These are phyloP conservation scores for Dioscorea alata DNA, from an alignment of 106 monocot species.

Conservation along the genomic window DNA sequence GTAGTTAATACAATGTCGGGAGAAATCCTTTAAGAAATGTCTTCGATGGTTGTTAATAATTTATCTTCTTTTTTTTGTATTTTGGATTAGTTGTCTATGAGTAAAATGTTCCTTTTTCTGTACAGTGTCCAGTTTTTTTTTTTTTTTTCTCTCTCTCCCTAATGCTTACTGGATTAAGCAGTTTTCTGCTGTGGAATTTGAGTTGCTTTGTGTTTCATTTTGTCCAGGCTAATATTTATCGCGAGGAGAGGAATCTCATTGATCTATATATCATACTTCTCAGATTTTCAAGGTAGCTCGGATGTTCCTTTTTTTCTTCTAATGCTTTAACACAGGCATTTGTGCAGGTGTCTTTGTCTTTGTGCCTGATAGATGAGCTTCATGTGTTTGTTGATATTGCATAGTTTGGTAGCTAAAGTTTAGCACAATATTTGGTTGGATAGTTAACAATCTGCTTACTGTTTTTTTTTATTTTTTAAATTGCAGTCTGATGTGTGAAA, in stretches of 20 bases:
- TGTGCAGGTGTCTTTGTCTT: too few relatives aligned
- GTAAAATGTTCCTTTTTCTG: too few relatives aligned
- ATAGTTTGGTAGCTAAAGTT: background rate
- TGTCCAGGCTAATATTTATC: conserved; percentile 72
- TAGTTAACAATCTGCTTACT: background rate
- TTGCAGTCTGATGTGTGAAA: conserved; percentile 83
- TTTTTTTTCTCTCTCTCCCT: too few relatives aligned
- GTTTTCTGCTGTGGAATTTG: background rate
- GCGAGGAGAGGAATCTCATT: conserved; percentile 86
- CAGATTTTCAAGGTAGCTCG: conserved; percentile 85
- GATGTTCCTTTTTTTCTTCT: background rate
- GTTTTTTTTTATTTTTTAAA: conserved; percentile 1
- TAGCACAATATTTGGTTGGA: too few relatives aligned
- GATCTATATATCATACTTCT: conserved; percentile 93
- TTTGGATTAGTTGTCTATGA: too few relatives aligned
- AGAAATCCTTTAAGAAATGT: too few relatives aligned
- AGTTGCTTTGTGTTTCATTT: conserved; percentile 1
- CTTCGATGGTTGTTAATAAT: too few relatives aligned
- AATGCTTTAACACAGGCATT: background rate
- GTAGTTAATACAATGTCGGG: too few relatives aligned
- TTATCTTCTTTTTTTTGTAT: too few relatives aligned
- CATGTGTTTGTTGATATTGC: background rate
- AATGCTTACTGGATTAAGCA: too few relatives aligned
- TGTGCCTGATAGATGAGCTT: too few relatives aligned
- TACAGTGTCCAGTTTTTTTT: too few relatives aligned